phyloP scores from a whole-genome alignment of 345 rosid species.

The Sisymbrium irio region DNA sequence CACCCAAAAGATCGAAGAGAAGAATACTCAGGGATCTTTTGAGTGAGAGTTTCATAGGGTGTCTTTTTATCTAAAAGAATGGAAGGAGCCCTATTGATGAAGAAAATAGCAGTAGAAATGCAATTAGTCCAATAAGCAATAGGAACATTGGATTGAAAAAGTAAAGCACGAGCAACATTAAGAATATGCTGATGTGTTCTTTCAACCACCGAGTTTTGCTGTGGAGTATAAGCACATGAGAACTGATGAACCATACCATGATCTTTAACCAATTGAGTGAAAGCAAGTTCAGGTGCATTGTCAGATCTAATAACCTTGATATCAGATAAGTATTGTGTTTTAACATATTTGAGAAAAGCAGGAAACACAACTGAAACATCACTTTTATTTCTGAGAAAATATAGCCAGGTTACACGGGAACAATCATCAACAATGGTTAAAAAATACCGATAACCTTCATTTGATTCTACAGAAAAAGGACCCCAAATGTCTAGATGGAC shows the following conservation, averaged over 20 bases:
- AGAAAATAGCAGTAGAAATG: too few relatives aligned
- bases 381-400: not conserved
- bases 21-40: too few relatives aligned
- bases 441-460: not conserved
- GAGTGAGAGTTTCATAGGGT: too few relatives aligned
- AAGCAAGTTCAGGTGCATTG: not conserved
- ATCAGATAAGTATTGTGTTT: not conserved
- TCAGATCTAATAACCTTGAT: not conserved
- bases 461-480: not conserved
- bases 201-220: not conserved
- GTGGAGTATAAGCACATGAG: not conserved
- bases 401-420: not conserved
- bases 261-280: not conserved
- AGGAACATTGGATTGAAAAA: too few relatives aligned
- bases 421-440: not conserved
- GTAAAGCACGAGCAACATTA: too few relatives aligned
- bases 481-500: not conserved
- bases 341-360: not conserved
- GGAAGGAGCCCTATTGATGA: too few relatives aligned
- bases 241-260: not conserved
- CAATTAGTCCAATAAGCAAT: too few relatives aligned
- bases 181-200: slow-evolving; percentile 32
- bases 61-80: too few relatives aligned
- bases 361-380: not conserved
- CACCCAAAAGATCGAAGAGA: too few relatives aligned